A percentile compares a stretch with the other conserved stretches of the same genome.
Evolutionary conservation across 208 protist species (phyloP).

Genomic region (Crithidia mellificae): DNA sequence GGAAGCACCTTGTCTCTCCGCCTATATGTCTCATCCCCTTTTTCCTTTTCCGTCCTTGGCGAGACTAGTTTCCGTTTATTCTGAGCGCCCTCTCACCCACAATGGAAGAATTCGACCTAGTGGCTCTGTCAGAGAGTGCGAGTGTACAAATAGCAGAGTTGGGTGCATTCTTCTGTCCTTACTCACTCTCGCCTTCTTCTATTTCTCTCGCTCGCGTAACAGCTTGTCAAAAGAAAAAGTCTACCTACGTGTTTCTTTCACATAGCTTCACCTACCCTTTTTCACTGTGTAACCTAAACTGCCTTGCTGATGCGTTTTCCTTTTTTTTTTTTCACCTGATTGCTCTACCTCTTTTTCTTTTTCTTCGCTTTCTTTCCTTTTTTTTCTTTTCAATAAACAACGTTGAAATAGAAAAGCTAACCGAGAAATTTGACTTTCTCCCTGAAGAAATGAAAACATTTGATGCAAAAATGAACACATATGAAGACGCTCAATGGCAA

Average conservation of each 20-base stretch:
- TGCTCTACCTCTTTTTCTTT: constrained; percentile 3
- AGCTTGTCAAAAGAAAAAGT: constrained; percentile 9
- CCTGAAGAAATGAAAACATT: background rate
- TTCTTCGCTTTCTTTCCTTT: no score
- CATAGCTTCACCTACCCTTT: background rate
- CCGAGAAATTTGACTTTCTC: constrained; percentile 5
- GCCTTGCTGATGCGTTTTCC: constrained; percentile 4
- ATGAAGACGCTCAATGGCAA: no score
- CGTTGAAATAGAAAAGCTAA: constrained; percentile 15
- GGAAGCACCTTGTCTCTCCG: no score
- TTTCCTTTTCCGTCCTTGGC: no score
- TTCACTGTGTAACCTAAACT: constrained; percentile 1
- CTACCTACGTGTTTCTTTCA: background rate
- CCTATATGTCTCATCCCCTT: no score
- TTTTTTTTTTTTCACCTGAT: constrained; percentile 16
- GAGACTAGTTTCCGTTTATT: no score
- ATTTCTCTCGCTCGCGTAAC: constrained; percentile 11
- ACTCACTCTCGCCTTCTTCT: background rate
- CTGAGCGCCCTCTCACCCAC: no score
- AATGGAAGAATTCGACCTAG: no score
- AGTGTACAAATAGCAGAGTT: no score
- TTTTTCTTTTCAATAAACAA: constrained; percentile 1
- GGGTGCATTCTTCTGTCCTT: background rate
- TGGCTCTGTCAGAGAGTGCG: no score
- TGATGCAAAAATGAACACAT: constrained; percentile 1